Base-by-base conservation (phyloP, 441 rosid genomes). In the Adansonia rubrostipa region DNA sequence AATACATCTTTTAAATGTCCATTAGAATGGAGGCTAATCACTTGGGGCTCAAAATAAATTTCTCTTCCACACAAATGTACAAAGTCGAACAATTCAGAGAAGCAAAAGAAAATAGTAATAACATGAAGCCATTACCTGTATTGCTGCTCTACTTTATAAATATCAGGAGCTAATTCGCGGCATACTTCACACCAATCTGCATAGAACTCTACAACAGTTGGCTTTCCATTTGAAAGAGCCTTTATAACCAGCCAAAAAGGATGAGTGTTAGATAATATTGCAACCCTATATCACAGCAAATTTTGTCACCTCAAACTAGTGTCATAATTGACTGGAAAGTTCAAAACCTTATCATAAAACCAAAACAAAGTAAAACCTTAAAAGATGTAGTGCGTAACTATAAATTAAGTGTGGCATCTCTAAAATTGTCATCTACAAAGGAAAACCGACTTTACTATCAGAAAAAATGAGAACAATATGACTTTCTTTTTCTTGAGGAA, bases 161-260 rank as follows among this genome's bases (percentile, higher is more conserved):
- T 88, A 86, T 91, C 99, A n/a, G 98, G 98, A 11, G 99, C 98
- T 76, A 96, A 81, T 85, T 96, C 98, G 64, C 97, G 79, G 74
- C 99, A 96, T 70, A 93, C 98, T 86, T 96, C 97, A 75, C 99
- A 93, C 99, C 99, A 96, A 84, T 96, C 97, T 15, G 99, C 99
- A 71, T 93, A 96, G 78, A 96, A 93, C 85, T 96, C 99, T 63
- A 96, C 92, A 19, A 93, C 99, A 0, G 99, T 95, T 0, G 99
- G 97, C 88, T 88, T 96, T 82, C 97, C 98, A 84, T 96, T 96
- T 54, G 94, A 79, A 11, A 95, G 88, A 70, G 99, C 98, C 98
- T 95, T 82, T 42, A 66, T 36, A 65, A 77, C 28, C 80, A 79
- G 36, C 47, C 74, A 47, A 77, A 28, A 9, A 50, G 58, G 28